phyloP scores from a whole-genome alignment of 148 eudicot species.

The Vaccinium myrtillus region DNA sequence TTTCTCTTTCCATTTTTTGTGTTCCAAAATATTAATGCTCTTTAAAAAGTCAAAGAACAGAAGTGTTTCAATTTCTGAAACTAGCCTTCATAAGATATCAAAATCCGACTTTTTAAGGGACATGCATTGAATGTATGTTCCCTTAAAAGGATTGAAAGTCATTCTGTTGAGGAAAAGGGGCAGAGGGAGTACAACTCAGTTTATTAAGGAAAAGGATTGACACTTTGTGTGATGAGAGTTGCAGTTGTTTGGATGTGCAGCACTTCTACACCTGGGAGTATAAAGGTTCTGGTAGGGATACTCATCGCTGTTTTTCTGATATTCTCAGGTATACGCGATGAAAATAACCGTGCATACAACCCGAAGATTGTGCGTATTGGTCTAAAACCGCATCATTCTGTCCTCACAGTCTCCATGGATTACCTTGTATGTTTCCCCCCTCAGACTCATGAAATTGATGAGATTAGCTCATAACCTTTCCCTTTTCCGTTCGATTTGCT shows the following conservation, averaged over 20 bases:
- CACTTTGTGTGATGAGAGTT: background rate
- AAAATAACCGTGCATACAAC: conserved; percentile 78
- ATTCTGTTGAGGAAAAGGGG: background rate
- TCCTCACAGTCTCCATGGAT: conserved; percentile 92
- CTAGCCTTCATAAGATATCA: background rate
- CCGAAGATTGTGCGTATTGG: conserved; percentile 98
- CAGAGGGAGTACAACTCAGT: too few species aligned
- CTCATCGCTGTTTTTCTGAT: conserved; percentile 14
- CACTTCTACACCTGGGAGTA: background rate
- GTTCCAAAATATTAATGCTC: background rate
- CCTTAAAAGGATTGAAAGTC: background rate
- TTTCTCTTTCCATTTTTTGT: background rate
- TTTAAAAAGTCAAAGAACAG: background rate
- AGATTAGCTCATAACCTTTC: background rate
- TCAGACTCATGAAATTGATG: background rate
- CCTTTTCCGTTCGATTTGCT: background rate
- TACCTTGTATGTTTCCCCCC: conserved; percentile 54
- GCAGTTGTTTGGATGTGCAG: background rate
- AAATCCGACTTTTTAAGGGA: background rate
- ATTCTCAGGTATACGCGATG: conserved; percentile 90
- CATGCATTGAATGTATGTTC: background rate
- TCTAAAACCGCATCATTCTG: conserved; percentile 91
- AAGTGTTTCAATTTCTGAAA: background rate
- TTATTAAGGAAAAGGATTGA: too few species aligned
- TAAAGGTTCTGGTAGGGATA: background rate